Base-by-base conservation (phyloP, 306 rosid genomes). In the Cicer chorassanicum region DNA sequence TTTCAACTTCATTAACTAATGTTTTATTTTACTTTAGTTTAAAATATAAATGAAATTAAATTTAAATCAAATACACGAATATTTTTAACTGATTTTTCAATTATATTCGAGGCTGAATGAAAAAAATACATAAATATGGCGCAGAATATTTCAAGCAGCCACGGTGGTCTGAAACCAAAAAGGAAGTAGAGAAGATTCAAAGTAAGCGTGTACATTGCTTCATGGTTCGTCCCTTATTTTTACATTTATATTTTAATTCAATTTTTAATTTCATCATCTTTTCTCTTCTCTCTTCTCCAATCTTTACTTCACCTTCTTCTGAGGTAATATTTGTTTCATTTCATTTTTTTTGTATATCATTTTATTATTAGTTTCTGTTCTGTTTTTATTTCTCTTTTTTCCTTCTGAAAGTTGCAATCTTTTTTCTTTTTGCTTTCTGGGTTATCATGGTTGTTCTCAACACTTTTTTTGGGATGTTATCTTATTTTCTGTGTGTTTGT, bases 291-390 rank as follows among this genome's bases (percentile, higher is more conserved):
- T 56, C 40, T 24, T 21, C 36, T 5, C 42, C 8, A 29, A 34
- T 69, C 5, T 13, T 45, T 21, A 15, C 69, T 38, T 41, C 70
- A 42, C 1, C 72, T 12, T 24, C 41, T 70, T 51, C 81, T 55
- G 53, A 78, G 89, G 83, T 86, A 39, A 42, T 13, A 70, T 39
- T 29, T 68, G 75, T n/a, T 14, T 60, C 1, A 1, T 12, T 0
- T 1, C 7, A 11, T 42, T 14, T 29, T 36, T 67, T 67, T 6
- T 29, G 13, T 4, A 36, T 79, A 7, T 76, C 83, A 72, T 75
- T 75, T 53, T 13, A 13, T 76, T 60, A 75, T 74, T 82, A 81
- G 53, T 77, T 43, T 78, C 39, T 59, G 48, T 24, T 56, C 0
- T 71, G 34, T 65, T 72, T 50, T 48, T 7, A 6, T 51, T 41